Evolutionary conservation across 139 green algal species (phyloP), one percentile per base, ranked within the genome.

Genomic region (Ulvella scutata): DNA sequence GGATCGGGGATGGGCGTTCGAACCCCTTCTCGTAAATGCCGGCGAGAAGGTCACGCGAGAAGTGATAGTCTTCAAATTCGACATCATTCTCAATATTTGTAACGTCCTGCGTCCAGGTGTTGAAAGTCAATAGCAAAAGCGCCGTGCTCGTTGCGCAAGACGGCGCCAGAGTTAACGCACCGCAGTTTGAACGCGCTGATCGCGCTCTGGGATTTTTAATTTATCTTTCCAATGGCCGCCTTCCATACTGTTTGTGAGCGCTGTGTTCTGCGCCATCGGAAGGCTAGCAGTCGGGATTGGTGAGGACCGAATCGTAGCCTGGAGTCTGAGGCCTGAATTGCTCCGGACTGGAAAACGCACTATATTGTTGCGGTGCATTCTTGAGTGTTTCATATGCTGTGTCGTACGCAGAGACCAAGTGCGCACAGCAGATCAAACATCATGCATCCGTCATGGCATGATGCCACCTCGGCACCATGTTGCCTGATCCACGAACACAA

Each of bases 11-110:
- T n/a, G 92, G 92, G 76, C 87, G 87, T 76, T 98, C 93, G 79
- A 98, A 98, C 26, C 92, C 94, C 77, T 98, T 98, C 85, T 99
- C 95, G 79, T 98, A 99, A 80, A 99, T 99, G 72, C 95, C 95
- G 93, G 98, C 98, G 6, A 99, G 88, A 60, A 99, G 88, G 79
- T 88, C 86, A 2, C 95, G 81, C 81, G 99, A 98, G 37, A 99
- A 83, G 76, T 97, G 97, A 77, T 98, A 99, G 84, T 99, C 95
- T 84, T 99, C 95, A 79, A 99, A 99, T 37, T 96, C 91, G 74
- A 97, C 96, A 43, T 95, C 95, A 75, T 99, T 98, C 44, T 62
- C 44, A 4, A 94, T 99, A 17, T 81, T 81, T 3, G 94, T 99
- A 21, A 99, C 95, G 84, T 99, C 95, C 93, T 98, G 85, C 33